phyloP scores from a whole-genome alignment of 2,329 filamentous ascomycete genomes.

The Phoma sp. region DNA sequence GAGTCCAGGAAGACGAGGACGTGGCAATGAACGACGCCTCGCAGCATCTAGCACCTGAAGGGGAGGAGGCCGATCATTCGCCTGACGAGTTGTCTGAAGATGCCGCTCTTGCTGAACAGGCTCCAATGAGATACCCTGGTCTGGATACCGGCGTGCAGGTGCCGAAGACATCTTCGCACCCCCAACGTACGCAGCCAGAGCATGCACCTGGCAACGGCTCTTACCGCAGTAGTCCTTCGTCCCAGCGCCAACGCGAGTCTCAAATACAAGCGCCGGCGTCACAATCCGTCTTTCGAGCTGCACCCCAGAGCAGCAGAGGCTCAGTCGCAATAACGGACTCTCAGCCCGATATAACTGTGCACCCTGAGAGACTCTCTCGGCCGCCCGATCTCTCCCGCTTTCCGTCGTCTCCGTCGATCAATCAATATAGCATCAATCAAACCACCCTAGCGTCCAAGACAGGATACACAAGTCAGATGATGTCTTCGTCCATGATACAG shows the following conservation, averaged over 20 bases:
- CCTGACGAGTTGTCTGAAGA: slow-evolving; percentile 44
- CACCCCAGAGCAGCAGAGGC: slow-evolving; percentile 41
- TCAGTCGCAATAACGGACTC: slow-evolving; percentile 55
- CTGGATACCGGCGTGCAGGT: slow-evolving; percentile 40
- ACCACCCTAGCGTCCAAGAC: slow-evolving; percentile 41
- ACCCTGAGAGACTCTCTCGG: slow-evolving; percentile 33
- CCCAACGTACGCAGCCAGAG: slow-evolving; percentile 34
- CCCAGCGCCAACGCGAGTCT: slow-evolving; percentile 29
- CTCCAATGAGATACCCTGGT: slow-evolving; percentile 21
- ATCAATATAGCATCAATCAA: slow-evolving; percentile 46
- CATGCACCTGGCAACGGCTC: slow-evolving; percentile 25
- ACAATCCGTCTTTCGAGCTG: slow-evolving; percentile 24
- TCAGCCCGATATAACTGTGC: slow-evolving; percentile 45
- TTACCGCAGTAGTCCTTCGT: slow-evolving; percentile 26
- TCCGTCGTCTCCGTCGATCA: slow-evolving; percentile 47
- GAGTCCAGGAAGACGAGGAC: slow-evolving; percentile 29
- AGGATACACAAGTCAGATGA: slow-evolving; percentile 39
- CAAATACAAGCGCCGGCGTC: slow-evolving; percentile 26
- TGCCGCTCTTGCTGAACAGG: slow-evolving; percentile 22
- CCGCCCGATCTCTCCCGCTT: slow-evolving; percentile 37
- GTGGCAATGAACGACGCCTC: slow-evolving; percentile 30
- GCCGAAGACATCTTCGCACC: slow-evolving; percentile 48
- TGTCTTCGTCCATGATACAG: slow-evolving; percentile 40
- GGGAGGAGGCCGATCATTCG: slow-evolving; percentile 29
- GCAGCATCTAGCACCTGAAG: slow-evolving; percentile 19